Percentiles rank a stretch among this genome's conserved stretches.
Evolutionary conservation across 139 green algal genomes (phyloP).

Genomic region (Picochlorum costavermella): DNA sequence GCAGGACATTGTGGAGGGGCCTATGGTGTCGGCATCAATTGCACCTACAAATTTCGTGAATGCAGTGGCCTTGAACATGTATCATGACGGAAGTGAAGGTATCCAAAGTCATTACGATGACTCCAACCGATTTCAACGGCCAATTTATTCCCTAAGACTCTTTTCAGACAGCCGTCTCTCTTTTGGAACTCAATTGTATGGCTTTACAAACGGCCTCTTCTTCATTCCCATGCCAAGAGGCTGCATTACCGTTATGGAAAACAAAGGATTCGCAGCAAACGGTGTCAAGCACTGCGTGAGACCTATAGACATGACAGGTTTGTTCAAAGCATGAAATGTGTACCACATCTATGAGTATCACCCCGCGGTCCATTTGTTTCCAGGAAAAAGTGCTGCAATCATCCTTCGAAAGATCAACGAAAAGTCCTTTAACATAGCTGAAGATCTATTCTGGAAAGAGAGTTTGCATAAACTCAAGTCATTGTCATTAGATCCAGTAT

Average conservation of each 20-base stretch:
- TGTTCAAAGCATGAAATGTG: not conserved
- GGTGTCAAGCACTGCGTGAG: slow-evolving; percentile 68
- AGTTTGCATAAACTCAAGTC: slow-evolving; percentile 13
- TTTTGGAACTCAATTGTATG: slow-evolving; percentile 54
- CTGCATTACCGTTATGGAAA: slow-evolving; percentile 57
- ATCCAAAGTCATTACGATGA: slow-evolving; percentile 70
- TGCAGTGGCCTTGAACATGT: slow-evolving; percentile 57
- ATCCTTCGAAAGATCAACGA: slow-evolving; percentile 52
- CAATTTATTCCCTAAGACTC: slow-evolving; percentile 54
- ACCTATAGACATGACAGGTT: slow-evolving; percentile 48
- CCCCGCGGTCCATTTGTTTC: not conserved
- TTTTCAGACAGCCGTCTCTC: slow-evolving; percentile 61
- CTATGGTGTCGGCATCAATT: slow-evolving; percentile 35
- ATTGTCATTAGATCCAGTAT: slow-evolving; percentile 15
- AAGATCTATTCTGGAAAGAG: slow-evolving; percentile 37
- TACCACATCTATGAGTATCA: not conserved
- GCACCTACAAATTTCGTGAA: slow-evolving; percentile 43
- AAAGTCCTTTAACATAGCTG: slow-evolving; percentile 14
- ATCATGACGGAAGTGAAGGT: slow-evolving; percentile 66
- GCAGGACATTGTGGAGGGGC: slow-evolving; percentile 32
- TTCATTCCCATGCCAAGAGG: slow-evolving; percentile 61
- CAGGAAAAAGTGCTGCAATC: slow-evolving; percentile 52
- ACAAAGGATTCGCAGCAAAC: slow-evolving; percentile 50
- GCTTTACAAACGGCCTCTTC: slow-evolving; percentile 62
- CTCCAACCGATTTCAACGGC: slow-evolving; percentile 43